A percentile compares a stretch with the other conserved stretches of the same genome.
These are phyloP conservation scores for Coniochaeta hoffmannii DNA, from an alignment of 2,329 filamentous ascomycete species.

Conservation along the genomic window DNA sequence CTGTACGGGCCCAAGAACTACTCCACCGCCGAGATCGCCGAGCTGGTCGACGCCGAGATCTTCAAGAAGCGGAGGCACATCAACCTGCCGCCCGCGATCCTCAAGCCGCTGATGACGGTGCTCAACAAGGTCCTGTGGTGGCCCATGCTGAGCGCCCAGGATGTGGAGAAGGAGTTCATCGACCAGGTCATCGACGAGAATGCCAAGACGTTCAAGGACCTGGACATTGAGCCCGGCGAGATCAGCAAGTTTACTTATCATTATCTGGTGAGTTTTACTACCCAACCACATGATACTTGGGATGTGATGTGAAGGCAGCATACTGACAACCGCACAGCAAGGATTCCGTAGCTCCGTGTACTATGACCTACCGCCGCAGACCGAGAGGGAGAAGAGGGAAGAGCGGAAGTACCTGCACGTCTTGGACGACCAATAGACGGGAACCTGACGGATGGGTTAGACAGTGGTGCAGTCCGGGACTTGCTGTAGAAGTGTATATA, in stretches of 20 bases:
- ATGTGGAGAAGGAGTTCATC: conserved; percentile 86
- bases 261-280: conserved; percentile 67
- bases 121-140: conserved; percentile 86
- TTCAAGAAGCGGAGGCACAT: conserved; percentile 83
- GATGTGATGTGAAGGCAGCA: conserved; percentile 21
- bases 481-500: conserved; percentile 21
- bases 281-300: neutral
- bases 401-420: conserved; percentile 98
- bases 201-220: conserved; percentile 92
- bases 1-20: conserved; percentile 92
- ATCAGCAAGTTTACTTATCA: conserved; percentile 83
- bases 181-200: conserved; percentile 85
- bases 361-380: conserved; percentile 91
- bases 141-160: conserved; percentile 73
- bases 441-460: conserved; percentile 10
- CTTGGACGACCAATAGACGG: conserved; percentile 68
- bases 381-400: conserved; percentile 87
- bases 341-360: conserved; percentile 80
- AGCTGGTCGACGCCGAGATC: conserved; percentile 86
- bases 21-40: conserved; percentile 77
- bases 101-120: conserved; percentile 67
- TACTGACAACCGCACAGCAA: conserved; percentile 50
- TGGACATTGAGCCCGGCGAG: conserved; percentile 83
- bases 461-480: conserved; percentile 3
- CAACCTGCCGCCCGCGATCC: conserved; percentile 75